Evolutionary conservation across 495 filamentous ascomycete species (phyloP), one percentile per base, ranked within the genome.

Genomic region (Margaritispora aquatica): DNA sequence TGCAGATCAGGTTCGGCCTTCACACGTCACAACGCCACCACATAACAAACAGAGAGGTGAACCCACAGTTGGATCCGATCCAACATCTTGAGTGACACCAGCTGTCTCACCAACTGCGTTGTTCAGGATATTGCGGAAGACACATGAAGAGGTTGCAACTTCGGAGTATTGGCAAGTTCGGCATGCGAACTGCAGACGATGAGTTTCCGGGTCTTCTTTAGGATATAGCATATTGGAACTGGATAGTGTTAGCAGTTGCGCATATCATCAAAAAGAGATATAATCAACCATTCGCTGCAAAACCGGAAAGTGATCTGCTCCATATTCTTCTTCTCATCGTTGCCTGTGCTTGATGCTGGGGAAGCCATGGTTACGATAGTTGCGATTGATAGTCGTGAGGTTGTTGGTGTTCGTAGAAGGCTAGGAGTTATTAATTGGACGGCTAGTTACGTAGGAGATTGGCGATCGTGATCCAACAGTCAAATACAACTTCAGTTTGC

Each of bases 141-240:
- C 88, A 73, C 92, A 97, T 51, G 88, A 81, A 36, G 88, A 88
- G 51, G 78, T 82, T n/a, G 92, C 91, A 44, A 84, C 80, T 73
- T 96, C 92, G 67, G 84, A 88, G 72, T 87, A 94, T 67, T 88
- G 85, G 77, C 94, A 99, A 41, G 90, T 96, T 55, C 92, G 88
- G 77, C 94, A 99, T 19, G 75, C 75, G 63, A 80, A 80, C 60
- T 77, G 71, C 31, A 81, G 73, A 69, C 74, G 75, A 70, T 74
- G 77, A 10, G 71, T 69, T 50, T 76, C 71, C 54, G 80, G 78
- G 71, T 96, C 90, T 77, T 99, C 94, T 72, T 93, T 92, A 15
- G 94, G 94, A 71, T 97, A 97, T 54, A 99, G 79, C 84, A 99
- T 88, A 80, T 99, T 99, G 66, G 90, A 94, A 75, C 87, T 89